Conservation (phyloP, 2,329 filamentous ascomycete species). For the Massarina eburnea region DNA sequence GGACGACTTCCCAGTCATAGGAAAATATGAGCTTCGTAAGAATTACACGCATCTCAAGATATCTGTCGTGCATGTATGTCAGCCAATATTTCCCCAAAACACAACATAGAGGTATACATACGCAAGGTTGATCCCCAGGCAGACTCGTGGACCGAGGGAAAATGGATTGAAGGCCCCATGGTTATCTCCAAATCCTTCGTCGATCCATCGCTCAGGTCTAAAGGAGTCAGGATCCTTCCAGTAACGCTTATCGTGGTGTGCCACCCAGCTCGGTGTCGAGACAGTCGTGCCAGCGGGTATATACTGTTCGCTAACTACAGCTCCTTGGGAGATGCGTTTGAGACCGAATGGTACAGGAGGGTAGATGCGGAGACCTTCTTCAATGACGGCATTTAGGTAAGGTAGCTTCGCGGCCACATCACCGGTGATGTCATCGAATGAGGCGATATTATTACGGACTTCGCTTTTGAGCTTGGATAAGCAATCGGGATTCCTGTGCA, state of each 20-base stretch:
- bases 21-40: too few species aligned
- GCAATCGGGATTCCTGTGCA: slow-evolving; percentile 12
- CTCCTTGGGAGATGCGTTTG: slow-evolving; percentile 4
- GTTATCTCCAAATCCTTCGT: too few species aligned
- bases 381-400: slow-evolving; percentile 16
- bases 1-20: too few species aligned
- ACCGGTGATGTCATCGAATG: slow-evolving; percentile 14
- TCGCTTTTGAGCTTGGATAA: slow-evolving; percentile 20
- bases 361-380: slow-evolving; percentile 14
- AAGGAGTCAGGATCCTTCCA: neutral
- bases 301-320: slow-evolving; percentile 4
- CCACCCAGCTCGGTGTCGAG: neutral
- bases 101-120: too few species aligned
- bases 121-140: too few species aligned
- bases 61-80: too few species aligned
- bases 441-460: slow-evolving; percentile 16
- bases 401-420: slow-evolving; percentile 32
- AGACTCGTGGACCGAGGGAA: too few species aligned
- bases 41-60: too few species aligned
- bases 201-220: too few species aligned
- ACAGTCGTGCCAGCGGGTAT: neutral
- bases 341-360: too few species aligned
- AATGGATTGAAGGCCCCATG: too few species aligned
- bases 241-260: neutral
- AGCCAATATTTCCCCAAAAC: too few species aligned